Evolutionary conservation across 2,329 filamentous ascomycete genomes (phyloP), one percentile per base, ranked within the genome.

Genomic region (Orbilia brochopaga): DNA sequence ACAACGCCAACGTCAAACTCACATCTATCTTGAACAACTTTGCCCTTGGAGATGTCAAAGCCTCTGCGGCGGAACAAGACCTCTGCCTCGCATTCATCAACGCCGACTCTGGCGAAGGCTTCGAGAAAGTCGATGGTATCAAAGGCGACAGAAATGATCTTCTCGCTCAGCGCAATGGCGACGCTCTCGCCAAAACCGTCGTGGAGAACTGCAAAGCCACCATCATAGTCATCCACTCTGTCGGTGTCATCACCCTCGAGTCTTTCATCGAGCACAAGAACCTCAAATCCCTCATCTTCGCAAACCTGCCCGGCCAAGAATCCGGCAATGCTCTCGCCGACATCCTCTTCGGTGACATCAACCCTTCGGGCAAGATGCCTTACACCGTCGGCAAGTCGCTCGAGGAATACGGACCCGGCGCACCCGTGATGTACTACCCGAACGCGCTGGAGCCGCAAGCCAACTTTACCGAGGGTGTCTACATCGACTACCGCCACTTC

Each of bases 231-330:
- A 81, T 88, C 1, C 88, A 91, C 77, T 87, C 87, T 0, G 88
- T 90, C 23, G 89, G 88, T 0, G 87, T 87, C 0, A 83, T 90
- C 55, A 79, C 88, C 1, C 81, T 91, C 77, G 88, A 91, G 69
- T 81, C 83, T 24, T 91, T 88, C 87, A 85, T 89, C 73, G 83
- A 90, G 60, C 82, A 88, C 1, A 83, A 85, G 0, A 83, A 85
- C 1, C 85, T 91, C 74, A 88, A 88, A 76, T 85, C 85, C 11
- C 84, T 91, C 0, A 78, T 91, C 15, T 83, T 88, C 32, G 88
- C 88, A n/a, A 87, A 90, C 76, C 82, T 91, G 0, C 89, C 89
- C 0, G 88, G 88, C 1, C 87, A 91, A 76, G 88, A 90, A 79
- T 88, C 87, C 13, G 89, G 89, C 19, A 83, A 87, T 67, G 87